These are phyloP conservation scores for Blumeriella jaapii DNA, from an alignment of 2,329 filamentous ascomycete genomes.

Conservation along the genomic window DNA sequence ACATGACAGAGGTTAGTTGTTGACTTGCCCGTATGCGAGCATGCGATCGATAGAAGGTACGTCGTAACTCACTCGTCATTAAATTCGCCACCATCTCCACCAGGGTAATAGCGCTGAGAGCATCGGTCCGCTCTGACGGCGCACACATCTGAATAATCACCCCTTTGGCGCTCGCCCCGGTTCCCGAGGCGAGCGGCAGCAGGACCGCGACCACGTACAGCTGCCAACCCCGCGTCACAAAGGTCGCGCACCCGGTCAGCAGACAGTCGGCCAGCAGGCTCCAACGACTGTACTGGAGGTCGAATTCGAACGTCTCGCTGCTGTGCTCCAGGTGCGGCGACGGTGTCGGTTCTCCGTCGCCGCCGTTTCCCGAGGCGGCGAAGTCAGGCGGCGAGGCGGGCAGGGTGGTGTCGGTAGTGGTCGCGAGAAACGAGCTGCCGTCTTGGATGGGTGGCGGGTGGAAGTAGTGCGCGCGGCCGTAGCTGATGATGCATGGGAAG, in stretches of 20 bases:
- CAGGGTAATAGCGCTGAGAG: slow-evolving; percentile 55
- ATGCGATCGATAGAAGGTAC: too few species aligned
- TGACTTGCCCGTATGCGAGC: too few species aligned
- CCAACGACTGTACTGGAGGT: slow-evolving; percentile 55
- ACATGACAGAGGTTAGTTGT: too few species aligned
- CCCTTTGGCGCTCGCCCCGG: slow-evolving; percentile 58
- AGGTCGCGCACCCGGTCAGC: slow-evolving; percentile 50
- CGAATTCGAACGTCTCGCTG: slow-evolving; percentile 40
- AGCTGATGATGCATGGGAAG: slow-evolving; percentile 34
- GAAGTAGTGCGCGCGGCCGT: slow-evolving; percentile 29
- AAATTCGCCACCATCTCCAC: slow-evolving; percentile 59
- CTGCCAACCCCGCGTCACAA: slow-evolving; percentile 54
- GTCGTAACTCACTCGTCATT: slow-evolving; percentile 30
- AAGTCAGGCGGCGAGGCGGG: slow-evolving; percentile 24
- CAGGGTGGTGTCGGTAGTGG: background rate
- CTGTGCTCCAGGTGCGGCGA: slow-evolving; percentile 9
- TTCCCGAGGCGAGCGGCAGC: slow-evolving; percentile 57
- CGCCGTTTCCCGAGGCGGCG: slow-evolving; percentile 4
- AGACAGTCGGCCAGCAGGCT: slow-evolving; percentile 53
- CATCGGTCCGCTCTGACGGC: slow-evolving; percentile 49
- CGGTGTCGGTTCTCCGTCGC: slow-evolving; percentile 11
- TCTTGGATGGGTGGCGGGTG: slow-evolving; percentile 2
- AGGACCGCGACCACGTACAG: slow-evolving; percentile 55
- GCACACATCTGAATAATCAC: slow-evolving; percentile 63
- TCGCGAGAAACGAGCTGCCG: background rate